A percentile compares a stretch with the other conserved stretches of the same genome.
phyloP scores from a whole-genome alignment of 2,329 filamentous ascomycete species.

The Pyrenophora graminea region DNA sequence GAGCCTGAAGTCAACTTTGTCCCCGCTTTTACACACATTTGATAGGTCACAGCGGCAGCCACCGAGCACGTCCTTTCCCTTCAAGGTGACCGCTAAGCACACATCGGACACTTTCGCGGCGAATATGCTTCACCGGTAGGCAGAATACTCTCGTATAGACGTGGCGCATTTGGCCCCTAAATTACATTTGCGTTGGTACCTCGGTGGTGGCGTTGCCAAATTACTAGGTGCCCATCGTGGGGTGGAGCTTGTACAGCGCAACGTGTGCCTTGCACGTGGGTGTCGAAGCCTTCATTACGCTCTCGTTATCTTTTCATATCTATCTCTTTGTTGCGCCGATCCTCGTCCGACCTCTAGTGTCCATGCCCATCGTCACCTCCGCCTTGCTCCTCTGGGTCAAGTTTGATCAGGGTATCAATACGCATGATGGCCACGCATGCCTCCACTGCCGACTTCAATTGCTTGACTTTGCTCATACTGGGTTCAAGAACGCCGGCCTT shows the following conservation, averaged over 20 bases:
- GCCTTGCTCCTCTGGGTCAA: constrained; percentile 83
- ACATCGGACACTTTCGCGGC: constrained; percentile 4
- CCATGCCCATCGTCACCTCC: constrained; percentile 82
- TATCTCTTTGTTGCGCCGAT: constrained; percentile 5
- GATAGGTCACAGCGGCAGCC: constrained; percentile 6
- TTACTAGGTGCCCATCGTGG: background rate
- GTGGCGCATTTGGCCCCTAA: background rate
- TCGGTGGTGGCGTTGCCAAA: background rate
- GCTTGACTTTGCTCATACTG: constrained; percentile 96
- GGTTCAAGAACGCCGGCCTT: constrained; percentile 96
- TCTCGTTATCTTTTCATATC: constrained; percentile 15
- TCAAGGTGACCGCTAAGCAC: constrained; percentile 6
- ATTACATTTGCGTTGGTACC: background rate
- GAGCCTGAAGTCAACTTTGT: constrained; percentile 3
- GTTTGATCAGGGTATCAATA: constrained; percentile 97
- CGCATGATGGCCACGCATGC: constrained; percentile 99
- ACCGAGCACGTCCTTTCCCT: constrained; percentile 1
- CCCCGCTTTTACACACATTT: background rate
- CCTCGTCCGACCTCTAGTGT: constrained; percentile 58
- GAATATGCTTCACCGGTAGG: constrained; percentile 5
- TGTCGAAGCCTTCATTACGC: constrained; percentile 16
- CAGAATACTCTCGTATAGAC: background rate
- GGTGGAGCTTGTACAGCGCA: background rate
- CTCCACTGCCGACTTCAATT: constrained; percentile 97
- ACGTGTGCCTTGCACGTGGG: constrained; percentile 9